Evolutionary conservation across 768 basidiomycete genomes (phyloP).

Genomic region (Tephrocybe sp.): DNA sequence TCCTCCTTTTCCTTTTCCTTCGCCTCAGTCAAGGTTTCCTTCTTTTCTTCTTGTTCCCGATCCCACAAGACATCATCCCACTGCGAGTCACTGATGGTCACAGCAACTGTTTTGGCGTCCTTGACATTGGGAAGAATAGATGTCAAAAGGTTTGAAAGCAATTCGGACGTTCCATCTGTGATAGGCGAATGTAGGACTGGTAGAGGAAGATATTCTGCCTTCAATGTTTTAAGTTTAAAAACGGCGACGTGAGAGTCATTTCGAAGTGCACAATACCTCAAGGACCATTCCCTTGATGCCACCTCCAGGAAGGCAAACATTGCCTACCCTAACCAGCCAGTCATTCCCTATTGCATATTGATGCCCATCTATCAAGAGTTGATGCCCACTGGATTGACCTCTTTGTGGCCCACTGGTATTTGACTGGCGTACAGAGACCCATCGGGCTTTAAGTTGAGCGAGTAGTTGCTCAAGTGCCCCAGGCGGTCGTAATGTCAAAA

Average conservation of each 20-base stretch:
- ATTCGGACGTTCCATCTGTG: slow-evolving; percentile 66
- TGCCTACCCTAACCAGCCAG: slow-evolving; percentile 79
- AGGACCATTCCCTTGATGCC: slow-evolving; percentile 81
- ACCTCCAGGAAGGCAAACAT: slow-evolving; percentile 73
- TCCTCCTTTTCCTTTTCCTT: slow-evolving; percentile 22
- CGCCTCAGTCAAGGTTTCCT: slow-evolving; percentile 13
- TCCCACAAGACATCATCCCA: slow-evolving; percentile 84
- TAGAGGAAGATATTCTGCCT: slow-evolving; percentile 84
- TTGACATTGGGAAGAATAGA: slow-evolving; percentile 71
- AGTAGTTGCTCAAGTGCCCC: slow-evolving; percentile 74
- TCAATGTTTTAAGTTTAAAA: slow-evolving; percentile 2
- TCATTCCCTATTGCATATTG: slow-evolving; percentile 77
- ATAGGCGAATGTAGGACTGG: slow-evolving; percentile 63
- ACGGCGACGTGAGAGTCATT: slow-evolving; percentile 1
- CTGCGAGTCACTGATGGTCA: slow-evolving; percentile 72
- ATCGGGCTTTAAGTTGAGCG: slow-evolving; percentile 69
- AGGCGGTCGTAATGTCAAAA: slow-evolving; percentile 71
- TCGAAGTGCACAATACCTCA: slow-evolving; percentile 45
- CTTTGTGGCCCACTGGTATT: slow-evolving; percentile 36
- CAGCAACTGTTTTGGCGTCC: slow-evolving; percentile 73
- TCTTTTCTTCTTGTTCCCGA: slow-evolving; percentile 57
- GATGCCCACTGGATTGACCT: slow-evolving; percentile 50
- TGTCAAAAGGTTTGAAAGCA: slow-evolving; percentile 71
- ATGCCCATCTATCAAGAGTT: slow-evolving; percentile 69
- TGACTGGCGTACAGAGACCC: slow-evolving; percentile 66